Evolutionary conservation across 177 flowering plant species (phyloP).

Genomic region (Telopea speciosissima): DNA sequence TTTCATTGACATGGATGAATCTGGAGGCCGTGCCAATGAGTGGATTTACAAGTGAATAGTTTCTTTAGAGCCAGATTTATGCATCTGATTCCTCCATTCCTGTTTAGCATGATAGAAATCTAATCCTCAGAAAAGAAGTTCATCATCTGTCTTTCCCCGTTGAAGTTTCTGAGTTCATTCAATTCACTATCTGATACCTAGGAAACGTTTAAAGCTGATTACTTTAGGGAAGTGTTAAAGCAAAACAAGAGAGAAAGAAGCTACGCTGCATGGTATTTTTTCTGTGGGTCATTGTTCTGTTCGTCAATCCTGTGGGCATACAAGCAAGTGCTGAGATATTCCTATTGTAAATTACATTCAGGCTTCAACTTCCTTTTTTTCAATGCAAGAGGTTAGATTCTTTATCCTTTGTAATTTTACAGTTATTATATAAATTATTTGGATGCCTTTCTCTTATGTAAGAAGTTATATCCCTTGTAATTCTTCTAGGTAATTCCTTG

Average conservation of each 20-base stretch:
- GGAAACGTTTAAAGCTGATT: neutral
- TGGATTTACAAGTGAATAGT: conserved; percentile 81
- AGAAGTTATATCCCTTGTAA: neutral
- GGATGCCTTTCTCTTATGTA: neutral
- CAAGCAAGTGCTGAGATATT: neutral
- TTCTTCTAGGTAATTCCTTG: neutral
- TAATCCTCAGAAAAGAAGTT: neutral
- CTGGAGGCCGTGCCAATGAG: conserved; percentile 87
- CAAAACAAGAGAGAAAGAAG: neutral
- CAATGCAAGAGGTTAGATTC: neutral
- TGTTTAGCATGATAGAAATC: neutral
- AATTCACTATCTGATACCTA: neutral
- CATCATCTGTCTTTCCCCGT: neutral
- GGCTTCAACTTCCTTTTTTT: neutral
- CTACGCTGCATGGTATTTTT: neutral
- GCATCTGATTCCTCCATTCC: neutral
- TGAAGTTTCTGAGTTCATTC: neutral
- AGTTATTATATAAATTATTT: too few species aligned
- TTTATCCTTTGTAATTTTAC: neutral
- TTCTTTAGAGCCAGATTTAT: neutral
- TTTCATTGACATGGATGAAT: conserved; percentile 93
- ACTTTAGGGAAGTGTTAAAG: neutral
- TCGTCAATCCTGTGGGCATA: neutral
- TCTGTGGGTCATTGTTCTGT: neutral
- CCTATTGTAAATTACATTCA: neutral